A percentile compares a stretch with the other conserved stretches of the same genome.
These are phyloP conservation scores for Penicillium sp. DNA, from an alignment of 2,329 filamentous ascomycete species.

Conservation along the genomic window DNA sequence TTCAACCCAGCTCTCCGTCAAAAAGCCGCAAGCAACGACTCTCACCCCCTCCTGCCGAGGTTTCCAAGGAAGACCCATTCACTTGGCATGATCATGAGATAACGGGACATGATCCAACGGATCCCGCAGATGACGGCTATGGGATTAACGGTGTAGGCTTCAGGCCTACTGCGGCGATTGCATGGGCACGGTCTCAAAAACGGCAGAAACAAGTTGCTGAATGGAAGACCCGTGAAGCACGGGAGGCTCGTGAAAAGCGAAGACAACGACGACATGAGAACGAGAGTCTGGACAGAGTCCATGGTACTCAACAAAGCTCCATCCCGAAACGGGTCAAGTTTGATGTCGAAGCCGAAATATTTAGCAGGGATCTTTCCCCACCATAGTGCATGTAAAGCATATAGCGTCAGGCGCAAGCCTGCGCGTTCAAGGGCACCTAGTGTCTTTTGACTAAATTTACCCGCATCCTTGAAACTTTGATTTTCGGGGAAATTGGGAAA, in stretches of 20 bases:
- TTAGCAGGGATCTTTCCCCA: background rate
- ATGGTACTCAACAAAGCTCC: constrained; percentile 27
- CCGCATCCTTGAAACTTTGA: constrained; percentile 1
- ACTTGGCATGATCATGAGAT: constrained; percentile 63
- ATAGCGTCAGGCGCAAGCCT: background rate
- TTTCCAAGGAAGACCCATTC: constrained; percentile 32
- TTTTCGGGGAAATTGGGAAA: constrained; percentile 9
- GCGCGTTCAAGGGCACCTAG: constrained; percentile 3
- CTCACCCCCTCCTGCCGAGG: constrained; percentile 35
- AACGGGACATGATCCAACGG: constrained; percentile 58
- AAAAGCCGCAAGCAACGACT: constrained; percentile 28
- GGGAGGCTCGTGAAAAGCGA: constrained; percentile 59
- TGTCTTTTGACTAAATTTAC: constrained; percentile 4
- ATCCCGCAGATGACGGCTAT: constrained; percentile 62
- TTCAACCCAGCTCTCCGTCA: constrained; percentile 17
- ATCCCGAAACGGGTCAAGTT: constrained; percentile 45
- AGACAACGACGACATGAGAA: constrained; percentile 50
- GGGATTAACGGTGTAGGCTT: constrained; percentile 66
- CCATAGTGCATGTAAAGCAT: background rate
- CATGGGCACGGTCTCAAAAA: constrained; percentile 56
- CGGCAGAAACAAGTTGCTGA: constrained; percentile 60
- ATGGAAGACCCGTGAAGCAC: constrained; percentile 59
- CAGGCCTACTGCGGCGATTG: constrained; percentile 60
- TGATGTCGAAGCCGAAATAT: constrained; percentile 26
- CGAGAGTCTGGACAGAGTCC: constrained; percentile 24